Percentiles rank a stretch among this genome's conserved stretches.
Evolutionary conservation across 495 filamentous ascomycete species (phyloP).

Genomic region (Hypomontagnella submonticulosa): DNA sequence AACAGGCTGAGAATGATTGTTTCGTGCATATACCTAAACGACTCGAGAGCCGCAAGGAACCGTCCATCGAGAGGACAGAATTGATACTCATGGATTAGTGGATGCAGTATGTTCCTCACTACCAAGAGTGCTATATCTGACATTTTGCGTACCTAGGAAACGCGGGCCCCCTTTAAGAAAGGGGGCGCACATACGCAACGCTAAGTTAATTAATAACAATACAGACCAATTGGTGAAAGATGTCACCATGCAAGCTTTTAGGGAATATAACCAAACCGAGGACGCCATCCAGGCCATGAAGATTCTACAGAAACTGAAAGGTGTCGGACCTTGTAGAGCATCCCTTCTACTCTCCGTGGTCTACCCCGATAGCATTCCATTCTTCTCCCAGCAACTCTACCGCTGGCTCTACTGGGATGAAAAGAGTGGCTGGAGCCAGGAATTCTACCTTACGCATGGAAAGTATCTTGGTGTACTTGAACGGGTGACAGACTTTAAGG

Average conservation of each 20-base stretch:
- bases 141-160: neutral
- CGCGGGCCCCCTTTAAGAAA: neutral
- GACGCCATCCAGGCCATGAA: neutral
- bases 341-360: slow-evolving; percentile 2
- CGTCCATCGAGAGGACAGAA: neutral
- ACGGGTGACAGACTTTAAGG: neutral
- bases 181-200: neutral
- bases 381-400: neutral
- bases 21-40: neutral
- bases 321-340: neutral
- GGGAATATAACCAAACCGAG: neutral
- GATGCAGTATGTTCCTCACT: neutral
- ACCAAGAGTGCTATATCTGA: neutral
- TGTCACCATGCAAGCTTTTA: neutral
- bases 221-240: neutral
- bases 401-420: slow-evolving; percentile 1
- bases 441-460: neutral
- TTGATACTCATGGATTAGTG: neutral
- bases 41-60: neutral
- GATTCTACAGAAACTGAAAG: neutral
- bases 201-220: neutral
- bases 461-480: neutral
- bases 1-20: neutral
- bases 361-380: neutral
- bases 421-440: neutral